phyloP scores from a whole-genome alignment of 495 filamentous ascomycete genomes.

The Filosporella fistucella region DNA sequence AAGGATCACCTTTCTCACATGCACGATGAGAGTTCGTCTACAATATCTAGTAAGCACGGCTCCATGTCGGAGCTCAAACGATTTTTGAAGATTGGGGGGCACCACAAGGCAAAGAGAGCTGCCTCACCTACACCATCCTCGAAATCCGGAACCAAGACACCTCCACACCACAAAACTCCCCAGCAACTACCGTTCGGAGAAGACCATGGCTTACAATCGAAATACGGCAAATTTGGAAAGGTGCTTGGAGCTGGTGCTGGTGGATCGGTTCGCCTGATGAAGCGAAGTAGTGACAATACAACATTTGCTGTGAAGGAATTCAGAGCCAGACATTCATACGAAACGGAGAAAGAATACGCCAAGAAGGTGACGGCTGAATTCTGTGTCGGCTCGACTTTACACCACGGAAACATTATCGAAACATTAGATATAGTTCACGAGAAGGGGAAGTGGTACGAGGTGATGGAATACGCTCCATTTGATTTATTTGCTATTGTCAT shows the following conservation, averaged over 20 bases:
- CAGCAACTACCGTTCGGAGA: slow-evolving; percentile 85
- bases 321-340: slow-evolving; percentile 85
- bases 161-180: slow-evolving; percentile 46
- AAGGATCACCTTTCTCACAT: slow-evolving; percentile 47
- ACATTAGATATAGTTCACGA: slow-evolving; percentile 96
- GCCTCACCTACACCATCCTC: slow-evolving; percentile 54
- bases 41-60: slow-evolving; percentile 54
- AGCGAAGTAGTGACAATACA: slow-evolving; percentile 79
- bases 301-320: slow-evolving; percentile 99
- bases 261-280: slow-evolving; percentile 92
- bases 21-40: slow-evolving; percentile 40
- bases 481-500: slow-evolving; percentile 98
- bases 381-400: slow-evolving; percentile 93
- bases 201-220: slow-evolving; percentile 84
- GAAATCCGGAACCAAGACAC: slow-evolving; percentile 51
- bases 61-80: slow-evolving; percentile 94
- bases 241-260: slow-evolving; percentile 93
- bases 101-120: slow-evolving; percentile 60
- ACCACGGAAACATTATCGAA: slow-evolving; percentile 98
- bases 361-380: slow-evolving; percentile 99
- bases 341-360: slow-evolving; percentile 89
- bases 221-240: slow-evolving; percentile 92
- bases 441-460: slow-evolving; percentile 93
- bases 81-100: slow-evolving; percentile 74
- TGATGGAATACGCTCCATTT: slow-evolving; percentile 99